Base-by-base conservation (phyloP, 225 moss, liverwort and hornwort species). In the Ulota crispa region DNA sequence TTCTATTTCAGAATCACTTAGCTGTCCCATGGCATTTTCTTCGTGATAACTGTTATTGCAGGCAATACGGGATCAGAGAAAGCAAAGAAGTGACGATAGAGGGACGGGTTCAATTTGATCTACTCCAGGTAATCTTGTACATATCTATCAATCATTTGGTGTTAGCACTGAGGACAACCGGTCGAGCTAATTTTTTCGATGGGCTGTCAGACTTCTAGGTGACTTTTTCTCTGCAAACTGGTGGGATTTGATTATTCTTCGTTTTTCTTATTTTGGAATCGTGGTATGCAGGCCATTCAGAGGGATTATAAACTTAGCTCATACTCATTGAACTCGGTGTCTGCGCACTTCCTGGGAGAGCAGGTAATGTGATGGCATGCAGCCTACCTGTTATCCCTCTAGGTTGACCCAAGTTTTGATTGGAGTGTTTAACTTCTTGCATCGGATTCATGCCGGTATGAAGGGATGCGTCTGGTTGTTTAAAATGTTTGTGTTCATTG, bases 21-120 rank as follows among this genome's bases (percentile, higher is more conserved):
- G 21, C 66, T 80, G n/a, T 56, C 43, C 14, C 23, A 21, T 56
- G 26, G 73, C 68, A 73, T 76, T 68, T 72, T 59, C 20, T 54
- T 53, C 54, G 41, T 1, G 14, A 39, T 79, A 34, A 20, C 23
- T 76, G 36, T 77, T 19, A 36, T 52, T 68, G 24, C 91, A 94
- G 97, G 88, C 99, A 99, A 69, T 99, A 99, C 66, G 99, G 99
- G 59, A 96, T 84, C 63, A 91, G 99, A 89, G 99, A 99, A 79
- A 99, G 99, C 84, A 99, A 96, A 85, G 99, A 99, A 91, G 93
- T 96, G 70, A 94, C 95, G 19, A 99, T 99, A 41, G 99, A 99
- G 87, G 99, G 99, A 72, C 93, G 99, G 63, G 99, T 99, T 68
- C 99, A 99, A 87, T 99, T 99, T 70, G 99, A 99, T 86, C 91